Percentiles rank a stretch among this genome's conserved stretches.
Conservation (phyloP, 2,329 filamentous ascomycete species). For the Hymenoscyphus salicellus region DNA sequence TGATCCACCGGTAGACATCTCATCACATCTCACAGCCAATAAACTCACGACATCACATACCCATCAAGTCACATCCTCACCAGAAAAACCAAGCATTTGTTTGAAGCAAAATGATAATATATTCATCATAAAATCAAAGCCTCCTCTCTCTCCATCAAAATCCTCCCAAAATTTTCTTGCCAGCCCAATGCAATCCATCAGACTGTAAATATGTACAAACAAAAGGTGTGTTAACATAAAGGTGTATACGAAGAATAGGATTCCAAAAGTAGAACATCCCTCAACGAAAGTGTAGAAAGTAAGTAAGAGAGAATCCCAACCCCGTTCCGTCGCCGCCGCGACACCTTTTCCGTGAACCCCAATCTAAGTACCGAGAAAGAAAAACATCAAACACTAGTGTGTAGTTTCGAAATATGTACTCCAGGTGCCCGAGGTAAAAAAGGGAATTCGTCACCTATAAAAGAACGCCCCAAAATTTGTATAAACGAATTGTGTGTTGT, state of each 20-base stretch:
- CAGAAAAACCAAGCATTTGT: background rate
- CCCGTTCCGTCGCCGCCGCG: background rate
- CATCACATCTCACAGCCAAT: too few species aligned
- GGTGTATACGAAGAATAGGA: background rate
- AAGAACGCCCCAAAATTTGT: conserved; percentile 18
- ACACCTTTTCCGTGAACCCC: background rate
- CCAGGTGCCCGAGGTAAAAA: background rate
- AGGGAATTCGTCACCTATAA: background rate
- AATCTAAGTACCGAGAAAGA: background rate
- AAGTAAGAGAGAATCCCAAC: background rate
- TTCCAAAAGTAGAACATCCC: background rate
- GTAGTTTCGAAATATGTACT: background rate
- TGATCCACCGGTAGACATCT: too few species aligned
- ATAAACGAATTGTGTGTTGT: conserved; percentile 16
- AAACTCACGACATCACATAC: background rate
- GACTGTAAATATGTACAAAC: conserved; percentile 4
- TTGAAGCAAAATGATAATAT: background rate
- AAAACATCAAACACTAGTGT: conserved; percentile 1
- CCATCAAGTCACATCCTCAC: background rate
- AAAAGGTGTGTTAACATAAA: background rate
- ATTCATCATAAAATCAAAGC: background rate
- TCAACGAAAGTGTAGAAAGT: background rate
- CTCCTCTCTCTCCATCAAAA: background rate
- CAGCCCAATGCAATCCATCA: background rate
- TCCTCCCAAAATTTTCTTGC: background rate